Evolutionary conservation across 2,329 filamentous ascomycete species (phyloP).

Genomic region (Pyrenophora tritici-repentis): DNA sequence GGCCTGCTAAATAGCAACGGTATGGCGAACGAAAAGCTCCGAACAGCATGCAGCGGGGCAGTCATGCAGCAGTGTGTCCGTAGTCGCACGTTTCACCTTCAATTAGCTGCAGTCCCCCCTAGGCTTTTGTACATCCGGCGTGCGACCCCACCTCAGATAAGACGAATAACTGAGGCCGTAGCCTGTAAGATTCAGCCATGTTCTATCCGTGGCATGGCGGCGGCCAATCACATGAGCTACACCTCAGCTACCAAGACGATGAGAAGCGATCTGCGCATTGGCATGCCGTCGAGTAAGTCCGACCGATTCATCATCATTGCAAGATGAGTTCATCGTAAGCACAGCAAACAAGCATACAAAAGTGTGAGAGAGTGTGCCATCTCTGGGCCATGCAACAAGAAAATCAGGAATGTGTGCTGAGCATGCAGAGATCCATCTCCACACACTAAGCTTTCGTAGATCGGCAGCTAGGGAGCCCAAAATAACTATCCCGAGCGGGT

Average conservation of each 20-base stretch:
- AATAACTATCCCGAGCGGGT: conserved; percentile 23
- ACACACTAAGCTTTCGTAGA: conserved; percentile 11
- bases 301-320: neutral
- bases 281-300: neutral
- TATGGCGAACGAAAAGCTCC: too few species aligned
- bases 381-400: neutral
- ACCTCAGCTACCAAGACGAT: neutral
- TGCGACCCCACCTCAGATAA: neutral
- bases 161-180: conserved; percentile 5
- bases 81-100: conserved; percentile 2
- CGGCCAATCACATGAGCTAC: conserved; percentile 5
- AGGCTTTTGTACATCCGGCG: neutral
- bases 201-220: neutral
- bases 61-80: neutral
- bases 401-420: neutral
- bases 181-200: conserved; percentile 3
- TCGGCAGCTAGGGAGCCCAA: conserved; percentile 16
- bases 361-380: neutral
- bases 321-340: too few species aligned
- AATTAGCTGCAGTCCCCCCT: conserved; percentile 1
- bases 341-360: too few species aligned
- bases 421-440: neutral
- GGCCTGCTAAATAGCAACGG: too few species aligned
- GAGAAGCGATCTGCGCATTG: conserved; percentile 2
- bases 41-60: neutral